These are phyloP conservation scores for Podospora pseudoanserina DNA, from an alignment of 495 filamentous ascomycete species.

Conservation along the genomic window DNA sequence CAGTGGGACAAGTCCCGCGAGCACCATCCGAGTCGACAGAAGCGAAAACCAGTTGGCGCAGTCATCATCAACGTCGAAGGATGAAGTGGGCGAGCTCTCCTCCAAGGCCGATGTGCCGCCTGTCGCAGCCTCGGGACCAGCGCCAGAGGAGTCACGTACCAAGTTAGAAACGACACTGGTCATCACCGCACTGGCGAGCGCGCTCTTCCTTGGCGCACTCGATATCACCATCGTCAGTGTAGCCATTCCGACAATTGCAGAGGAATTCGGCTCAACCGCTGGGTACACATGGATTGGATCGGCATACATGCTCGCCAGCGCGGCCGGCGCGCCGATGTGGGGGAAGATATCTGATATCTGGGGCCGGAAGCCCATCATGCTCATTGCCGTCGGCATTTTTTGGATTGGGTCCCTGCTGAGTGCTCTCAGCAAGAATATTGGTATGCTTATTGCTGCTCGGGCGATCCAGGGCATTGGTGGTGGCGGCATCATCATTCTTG, in stretches of 20 bases:
- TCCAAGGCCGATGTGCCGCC: background rate
- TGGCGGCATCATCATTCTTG: slow-evolving; percentile 74
- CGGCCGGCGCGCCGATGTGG: slow-evolving; percentile 69
- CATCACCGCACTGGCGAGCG: slow-evolving; percentile 44
- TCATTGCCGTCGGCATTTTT: slow-evolving; percentile 70
- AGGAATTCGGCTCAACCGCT: slow-evolving; percentile 57
- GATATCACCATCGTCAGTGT: slow-evolving; percentile 39
- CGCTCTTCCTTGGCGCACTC: slow-evolving; percentile 54
- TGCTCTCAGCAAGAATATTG: slow-evolving; percentile 61
- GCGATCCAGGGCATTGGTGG: slow-evolving; percentile 82
- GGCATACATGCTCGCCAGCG: slow-evolving; percentile 65
- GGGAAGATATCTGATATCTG: slow-evolving; percentile 85
- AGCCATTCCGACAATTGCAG: slow-evolving; percentile 56
- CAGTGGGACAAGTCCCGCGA: background rate
- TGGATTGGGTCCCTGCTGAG: slow-evolving; percentile 71
- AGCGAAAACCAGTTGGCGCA: background rate
- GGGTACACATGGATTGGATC: slow-evolving; percentile 78
- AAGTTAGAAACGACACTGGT: slow-evolving; percentile 35
- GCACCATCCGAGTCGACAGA: background rate
- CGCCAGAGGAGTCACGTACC: slow-evolving; percentile 36
- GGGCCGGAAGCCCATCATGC: slow-evolving; percentile 75
- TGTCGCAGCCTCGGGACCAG: background rate
- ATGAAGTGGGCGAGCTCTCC: background rate
- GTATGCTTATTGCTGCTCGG: slow-evolving; percentile 71
- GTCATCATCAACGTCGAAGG: background rate